Conservation (phyloP, 805 yeast species). For the Kazachstania martiniae region DNA sequence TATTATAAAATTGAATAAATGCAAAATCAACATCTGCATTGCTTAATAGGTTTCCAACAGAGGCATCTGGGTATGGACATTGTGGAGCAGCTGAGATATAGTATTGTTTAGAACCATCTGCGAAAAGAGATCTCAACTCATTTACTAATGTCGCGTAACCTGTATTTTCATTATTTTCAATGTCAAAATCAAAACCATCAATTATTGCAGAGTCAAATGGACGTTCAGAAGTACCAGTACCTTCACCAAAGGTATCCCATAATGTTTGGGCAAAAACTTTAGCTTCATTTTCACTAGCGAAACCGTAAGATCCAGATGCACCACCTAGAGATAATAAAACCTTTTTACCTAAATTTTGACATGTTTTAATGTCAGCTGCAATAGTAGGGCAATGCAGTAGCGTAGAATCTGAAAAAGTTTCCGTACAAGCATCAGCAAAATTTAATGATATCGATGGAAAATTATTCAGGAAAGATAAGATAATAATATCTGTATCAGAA, state of each 20-base stretch:
- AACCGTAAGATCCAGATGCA: conserved; percentile 73
- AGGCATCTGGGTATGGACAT: conserved; percentile 78
- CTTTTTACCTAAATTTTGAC: conserved; percentile 72
- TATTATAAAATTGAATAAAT: conserved; percentile 84
- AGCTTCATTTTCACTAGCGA: conserved; percentile 66
- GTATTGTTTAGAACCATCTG: conserved; percentile 45
- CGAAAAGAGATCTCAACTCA: conserved; percentile 41
- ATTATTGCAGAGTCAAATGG: conserved; percentile 65
- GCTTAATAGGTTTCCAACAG: conserved; percentile 46
- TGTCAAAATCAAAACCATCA: conserved; percentile 91
- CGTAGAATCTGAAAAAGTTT: conserved; percentile 24
- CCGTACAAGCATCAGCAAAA: conserved; percentile 45
- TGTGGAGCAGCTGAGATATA: conserved; percentile 88
- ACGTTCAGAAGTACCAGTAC: conserved; percentile 42
- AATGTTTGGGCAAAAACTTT: conserved; percentile 46
- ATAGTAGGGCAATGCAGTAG: conserved; percentile 41
- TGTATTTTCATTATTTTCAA: conserved; percentile 50
- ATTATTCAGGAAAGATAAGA: conserved; percentile 57
- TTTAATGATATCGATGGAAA: conserved; percentile 48
- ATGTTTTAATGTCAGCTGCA: conserved; percentile 58
- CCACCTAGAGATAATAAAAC: conserved; percentile 71
- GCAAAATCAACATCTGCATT: conserved; percentile 65
- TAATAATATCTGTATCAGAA: conserved; percentile 57
- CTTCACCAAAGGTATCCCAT: conserved; percentile 57
- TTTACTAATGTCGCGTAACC: conserved; percentile 62